Conservation (phyloP, 139 green algal genomes). For the Auxenochlorella pyrenoidosa region DNA sequence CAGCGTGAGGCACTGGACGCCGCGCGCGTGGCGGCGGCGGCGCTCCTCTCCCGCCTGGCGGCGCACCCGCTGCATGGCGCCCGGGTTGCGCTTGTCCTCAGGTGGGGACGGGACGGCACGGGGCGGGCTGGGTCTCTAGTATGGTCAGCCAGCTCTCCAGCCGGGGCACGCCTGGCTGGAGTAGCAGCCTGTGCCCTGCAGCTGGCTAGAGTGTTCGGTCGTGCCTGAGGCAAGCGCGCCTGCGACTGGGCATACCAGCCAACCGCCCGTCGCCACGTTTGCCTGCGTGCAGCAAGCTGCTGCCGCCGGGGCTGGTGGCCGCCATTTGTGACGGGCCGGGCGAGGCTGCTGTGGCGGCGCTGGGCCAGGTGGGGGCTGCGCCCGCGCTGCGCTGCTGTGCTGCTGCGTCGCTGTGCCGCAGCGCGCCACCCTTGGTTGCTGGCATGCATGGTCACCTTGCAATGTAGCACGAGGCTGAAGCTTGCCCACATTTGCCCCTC, state of each 20-base stretch:
- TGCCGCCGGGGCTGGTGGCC: conserved; percentile 85
- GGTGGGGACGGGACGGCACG: neutral
- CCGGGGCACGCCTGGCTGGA: neutral
- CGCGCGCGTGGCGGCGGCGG: conserved; percentile 61
- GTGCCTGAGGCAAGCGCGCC: no score
- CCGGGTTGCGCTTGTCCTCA: conserved; percentile 39
- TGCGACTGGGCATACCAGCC: no score
- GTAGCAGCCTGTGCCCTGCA: no score
- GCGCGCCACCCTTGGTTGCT: no score
- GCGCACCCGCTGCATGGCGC: conserved; percentile 77
- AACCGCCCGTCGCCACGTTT: no score
- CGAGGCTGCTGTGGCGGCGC: conserved; percentile 63
- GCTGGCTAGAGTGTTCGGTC: no score
- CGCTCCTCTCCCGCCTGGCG: conserved; percentile 69
- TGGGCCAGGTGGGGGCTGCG: conserved; percentile 30
- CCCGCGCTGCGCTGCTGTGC: neutral
- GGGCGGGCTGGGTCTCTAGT: no score
- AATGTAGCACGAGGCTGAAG: no score
- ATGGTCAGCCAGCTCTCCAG: no score
- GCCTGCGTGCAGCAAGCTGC: conserved; percentile 57
- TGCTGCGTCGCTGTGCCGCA: no score
- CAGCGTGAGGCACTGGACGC: conserved; percentile 26
- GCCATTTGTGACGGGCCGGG: conserved; percentile 63
- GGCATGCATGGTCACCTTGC: no score
- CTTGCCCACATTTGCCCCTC: neutral